These are phyloP conservation scores for Aquilaria agallochum DNA, from an alignment of 441 rosid genomes.

Conservation along the genomic window DNA sequence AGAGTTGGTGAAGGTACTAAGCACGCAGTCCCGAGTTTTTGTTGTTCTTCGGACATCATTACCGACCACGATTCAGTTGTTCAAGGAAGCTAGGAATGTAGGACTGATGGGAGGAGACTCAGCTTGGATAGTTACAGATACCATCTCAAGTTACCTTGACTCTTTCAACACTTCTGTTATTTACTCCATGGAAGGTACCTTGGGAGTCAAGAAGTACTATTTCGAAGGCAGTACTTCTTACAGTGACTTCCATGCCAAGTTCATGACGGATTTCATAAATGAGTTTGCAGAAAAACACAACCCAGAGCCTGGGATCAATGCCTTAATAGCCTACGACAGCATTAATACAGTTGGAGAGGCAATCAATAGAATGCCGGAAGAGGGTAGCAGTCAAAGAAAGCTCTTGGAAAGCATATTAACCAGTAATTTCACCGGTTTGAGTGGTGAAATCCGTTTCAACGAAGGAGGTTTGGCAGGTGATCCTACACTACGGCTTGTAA, in stretches of 20 bases:
- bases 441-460: conserved; percentile 23
- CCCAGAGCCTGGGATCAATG: conserved; percentile 25
- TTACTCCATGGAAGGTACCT: conserved; percentile 40
- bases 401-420: conserved; percentile 12
- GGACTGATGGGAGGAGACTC: conserved; percentile 35
- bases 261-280: conserved; percentile 11
- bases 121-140: conserved; percentile 41
- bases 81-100: conserved; percentile 32
- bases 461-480: conserved; percentile 9
- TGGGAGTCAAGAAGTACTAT: conserved; percentile 34
- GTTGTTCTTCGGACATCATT: conserved; percentile 42
- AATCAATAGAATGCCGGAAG: neutral
- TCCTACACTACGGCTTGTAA: conserved; percentile 17
- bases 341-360: conserved; percentile 14
- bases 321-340: conserved; percentile 30
- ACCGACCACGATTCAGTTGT: conserved; percentile 29
- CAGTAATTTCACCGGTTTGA: conserved; percentile 26
- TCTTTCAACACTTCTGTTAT: conserved; percentile 33
- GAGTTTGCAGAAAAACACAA: conserved; percentile 20
- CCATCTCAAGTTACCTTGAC: conserved; percentile 29
- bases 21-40: conserved; percentile 34
- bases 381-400: neutral
- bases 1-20: conserved; percentile 26
- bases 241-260: conserved; percentile 21
- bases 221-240: conserved; percentile 16